Base-by-base conservation (phyloP, 73 alveolate species). In the Paramecium caudatum region DNA sequence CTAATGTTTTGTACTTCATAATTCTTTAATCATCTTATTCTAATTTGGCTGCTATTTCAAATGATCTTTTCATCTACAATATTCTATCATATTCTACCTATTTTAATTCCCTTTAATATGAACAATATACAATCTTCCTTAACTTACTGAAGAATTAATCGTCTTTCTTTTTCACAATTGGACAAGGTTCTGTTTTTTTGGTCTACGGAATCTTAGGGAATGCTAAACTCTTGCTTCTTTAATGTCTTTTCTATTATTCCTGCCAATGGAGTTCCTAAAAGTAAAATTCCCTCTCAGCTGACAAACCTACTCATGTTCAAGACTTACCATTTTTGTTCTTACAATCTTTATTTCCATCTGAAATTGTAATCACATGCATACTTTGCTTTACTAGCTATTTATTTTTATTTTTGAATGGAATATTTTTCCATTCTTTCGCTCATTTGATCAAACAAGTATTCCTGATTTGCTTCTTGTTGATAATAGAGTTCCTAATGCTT, bases 311-410 rank as follows among this genome's bases (percentile, higher is more conserved):
- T 65, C 47, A 65, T 65, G 6, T 32, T 12, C 27, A 33, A 32
- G 6, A 25, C 49, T 33, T 25, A 65, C 83, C 83, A 32, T 36
- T 65, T 65, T 65, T 65, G 9, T 65, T 65, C 83, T 65, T 65
- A 33, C 5, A 65, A 43, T 65, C 83, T 30, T 65, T 65, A 65
- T 12, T 65, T 65, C 83, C 83, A 65, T 65, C 49, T 65, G 34
- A 33, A 65, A 36, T 65, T 65, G 16, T 65, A 65, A 36, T 65
- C 83, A 65, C 83, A 33, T 13, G 83, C 83, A 65, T 65, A 65
- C 34, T 65, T 65, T 9, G 83, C 83, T 65, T 65, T 65, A 43
- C 34, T 30, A 32, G 23, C 32, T n/a, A 65, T 25, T 36, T 65
- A 43, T 36, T 65, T 65, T 65, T 33, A 65, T 36, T 65, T 65